Base-by-base conservation (phyloP, 2,329 filamentous ascomycete genomes). In the Diaporthe destruens region DNA sequence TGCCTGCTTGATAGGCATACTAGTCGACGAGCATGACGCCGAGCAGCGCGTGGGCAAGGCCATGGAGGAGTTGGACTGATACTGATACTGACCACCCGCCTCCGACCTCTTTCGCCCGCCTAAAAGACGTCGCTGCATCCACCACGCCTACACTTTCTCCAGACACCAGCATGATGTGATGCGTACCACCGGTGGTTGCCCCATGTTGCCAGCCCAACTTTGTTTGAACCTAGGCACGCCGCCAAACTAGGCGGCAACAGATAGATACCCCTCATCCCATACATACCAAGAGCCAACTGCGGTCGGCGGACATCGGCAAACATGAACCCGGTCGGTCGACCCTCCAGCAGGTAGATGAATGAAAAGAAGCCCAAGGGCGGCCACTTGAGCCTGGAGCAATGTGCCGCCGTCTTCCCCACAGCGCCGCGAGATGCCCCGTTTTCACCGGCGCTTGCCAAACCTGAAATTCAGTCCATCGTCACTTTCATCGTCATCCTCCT, bases 31-130 rank as follows among this genome's bases (percentile, higher is more conserved):
- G 78, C 84, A 84, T 59, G 85, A 87, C 79, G 81, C 77, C 49
- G 79, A 82, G 67, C 81, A 78, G 8, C 75, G 75, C 29, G 73
- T 49, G 9, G 78, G 79, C 56, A 84, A 80, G 23, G 80, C 81
- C 34, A 89, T 91, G 87, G 89, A 91, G 47, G 84, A 87, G 76
- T 90, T 92, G 89, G 90, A 92, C 77, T 90, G 65, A 42, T 16
- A n/a, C n/a, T n/a, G n/a, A n/a, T n/a, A n/a, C n/a, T n/a, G n/a
- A n/a, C n/a, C 39, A 18, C 39, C 39, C 14, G 39, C 39, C 39
- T 42, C 12, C 39, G 23, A 25, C n/a, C 9, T 9, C 47, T 23
- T 9, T 23, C 18, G 25, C 18, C 34, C 20, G 4, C 42, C 18
- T 9, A 49, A n/a, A 23, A 53, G 25, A 25, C 42, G n/a, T 23